phyloP scores from a whole-genome alignment of 768 basidiomycete species.

The Chalciporus sphaerocephalus region DNA sequence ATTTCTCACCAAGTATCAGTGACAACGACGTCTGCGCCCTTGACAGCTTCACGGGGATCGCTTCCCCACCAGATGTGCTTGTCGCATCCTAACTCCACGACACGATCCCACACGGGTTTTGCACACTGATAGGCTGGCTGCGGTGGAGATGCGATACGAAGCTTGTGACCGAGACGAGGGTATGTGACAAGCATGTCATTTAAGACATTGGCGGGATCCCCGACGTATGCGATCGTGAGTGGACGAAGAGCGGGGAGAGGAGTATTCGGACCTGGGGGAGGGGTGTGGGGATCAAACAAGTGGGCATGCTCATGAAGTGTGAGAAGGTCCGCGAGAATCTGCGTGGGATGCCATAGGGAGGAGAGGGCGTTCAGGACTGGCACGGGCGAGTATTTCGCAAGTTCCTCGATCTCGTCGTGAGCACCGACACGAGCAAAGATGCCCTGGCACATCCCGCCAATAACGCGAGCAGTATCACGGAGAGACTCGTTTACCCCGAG shows the following conservation, averaged over 20 bases:
- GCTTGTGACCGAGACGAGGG: constrained; percentile 82
- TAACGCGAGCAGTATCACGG: constrained; percentile 80
- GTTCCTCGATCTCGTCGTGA: constrained; percentile 92
- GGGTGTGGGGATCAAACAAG: constrained; percentile 40
- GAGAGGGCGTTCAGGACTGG: constrained; percentile 97
- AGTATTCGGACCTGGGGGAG: constrained; percentile 16
- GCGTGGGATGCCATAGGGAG: constrained; percentile 94
- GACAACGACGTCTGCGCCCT: constrained; percentile 88
- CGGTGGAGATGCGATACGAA: constrained; percentile 80
- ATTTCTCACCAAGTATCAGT: constrained; percentile 88
- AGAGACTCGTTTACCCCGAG: constrained; percentile 90
- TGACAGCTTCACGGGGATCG: constrained; percentile 83
- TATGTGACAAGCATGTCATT: constrained; percentile 97
- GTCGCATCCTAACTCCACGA: constrained; percentile 71
- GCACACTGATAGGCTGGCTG: constrained; percentile 62
- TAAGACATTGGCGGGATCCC: constrained; percentile 91
- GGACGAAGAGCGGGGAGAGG: constrained; percentile 58
- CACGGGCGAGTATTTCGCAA: constrained; percentile 85
- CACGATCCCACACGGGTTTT: constrained; percentile 71
- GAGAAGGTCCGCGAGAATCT: constrained; percentile 88
- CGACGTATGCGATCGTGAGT: constrained; percentile 88
- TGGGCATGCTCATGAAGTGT: constrained; percentile 77
- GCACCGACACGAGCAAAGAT: constrained; percentile 95
- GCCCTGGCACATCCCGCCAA: constrained; percentile 94
- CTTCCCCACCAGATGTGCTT: constrained; percentile 67